phyloP scores from a whole-genome alignment of 2,329 filamentous ascomycete species.

The Aspergillus vadensis region DNA sequence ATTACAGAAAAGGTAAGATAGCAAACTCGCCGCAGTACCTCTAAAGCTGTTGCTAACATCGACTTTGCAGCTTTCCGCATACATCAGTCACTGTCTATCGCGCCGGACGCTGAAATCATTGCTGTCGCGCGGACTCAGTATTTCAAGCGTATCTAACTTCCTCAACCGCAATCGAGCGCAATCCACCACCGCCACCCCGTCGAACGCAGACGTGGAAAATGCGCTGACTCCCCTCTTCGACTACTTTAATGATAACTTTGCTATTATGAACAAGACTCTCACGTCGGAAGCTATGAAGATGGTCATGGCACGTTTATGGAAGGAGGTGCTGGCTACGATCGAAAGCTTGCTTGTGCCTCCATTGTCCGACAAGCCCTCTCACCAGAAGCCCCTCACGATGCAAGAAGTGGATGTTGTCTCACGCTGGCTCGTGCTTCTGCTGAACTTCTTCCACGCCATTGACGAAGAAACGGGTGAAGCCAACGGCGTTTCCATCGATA shows the following conservation, averaged over 20 bases:
- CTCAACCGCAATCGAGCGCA: conserved; percentile 57
- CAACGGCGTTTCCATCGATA: conserved; percentile 83
- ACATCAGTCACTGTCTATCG: conserved; percentile 88
- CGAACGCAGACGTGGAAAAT: conserved; percentile 73
- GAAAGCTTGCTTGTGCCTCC: conserved; percentile 89
- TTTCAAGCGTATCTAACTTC: conserved; percentile 73
- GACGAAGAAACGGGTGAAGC: conserved; percentile 82
- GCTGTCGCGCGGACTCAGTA: conserved; percentile 70
- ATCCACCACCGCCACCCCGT: conserved; percentile 57
- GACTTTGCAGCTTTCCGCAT: conserved; percentile 71
- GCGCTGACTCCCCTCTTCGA: conserved; percentile 82
- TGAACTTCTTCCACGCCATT: conserved; percentile 91
- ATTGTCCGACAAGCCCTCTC: conserved; percentile 88
- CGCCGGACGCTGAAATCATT: conserved; percentile 75
- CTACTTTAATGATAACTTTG: conserved; percentile 98
- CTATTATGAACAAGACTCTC: conserved; percentile 96
- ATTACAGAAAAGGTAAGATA: conserved; percentile 88
- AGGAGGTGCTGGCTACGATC: conserved; percentile 90
- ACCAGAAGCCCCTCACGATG: conserved; percentile 77
- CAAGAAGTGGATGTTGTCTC: conserved; percentile 94
- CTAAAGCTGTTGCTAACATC: neutral
- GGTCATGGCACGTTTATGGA: conserved; percentile 98
- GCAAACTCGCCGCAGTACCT: neutral
- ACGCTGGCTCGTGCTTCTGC: conserved; percentile 86
- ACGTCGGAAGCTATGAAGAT: conserved; percentile 96